These are phyloP conservation scores for Intubia oerlemansii DNA, from an alignment of 2,329 filamentous ascomycete species.

Conservation along the genomic window DNA sequence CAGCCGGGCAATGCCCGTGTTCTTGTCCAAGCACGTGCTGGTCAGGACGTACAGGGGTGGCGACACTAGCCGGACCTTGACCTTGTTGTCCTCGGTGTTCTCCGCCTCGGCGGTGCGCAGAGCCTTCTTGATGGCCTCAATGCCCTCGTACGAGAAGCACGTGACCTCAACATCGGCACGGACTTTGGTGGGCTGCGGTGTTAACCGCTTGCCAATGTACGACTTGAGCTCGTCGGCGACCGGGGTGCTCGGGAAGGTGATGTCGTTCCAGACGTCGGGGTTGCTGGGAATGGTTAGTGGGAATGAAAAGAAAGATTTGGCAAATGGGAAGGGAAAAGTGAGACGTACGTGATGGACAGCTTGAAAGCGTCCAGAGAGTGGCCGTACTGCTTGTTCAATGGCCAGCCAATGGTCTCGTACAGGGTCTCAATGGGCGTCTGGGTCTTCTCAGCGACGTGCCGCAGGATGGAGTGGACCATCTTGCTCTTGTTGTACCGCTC, in stretches of 20 bases:
- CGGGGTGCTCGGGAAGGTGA: slow-evolving; percentile 66
- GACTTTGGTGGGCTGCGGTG: slow-evolving; percentile 96
- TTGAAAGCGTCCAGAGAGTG: slow-evolving; percentile 97
- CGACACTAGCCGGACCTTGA: slow-evolving; percentile 97
- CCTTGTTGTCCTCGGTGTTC: slow-evolving; percentile 80
- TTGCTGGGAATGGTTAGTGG: slow-evolving; percentile 37
- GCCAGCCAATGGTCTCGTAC: slow-evolving; percentile 91
- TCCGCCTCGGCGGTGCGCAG: slow-evolving; percentile 77
- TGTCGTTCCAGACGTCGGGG: slow-evolving; percentile 87
- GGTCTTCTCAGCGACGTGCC: slow-evolving; percentile 95
- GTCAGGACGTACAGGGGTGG: slow-evolving; percentile 93
- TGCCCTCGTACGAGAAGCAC: slow-evolving; percentile 90
- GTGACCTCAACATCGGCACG: slow-evolving; percentile 94
- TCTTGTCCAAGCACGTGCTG: slow-evolving; percentile 89
- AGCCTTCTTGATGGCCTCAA: slow-evolving; percentile 91
- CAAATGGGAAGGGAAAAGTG: neutral
- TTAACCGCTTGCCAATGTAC: slow-evolving; percentile 94
- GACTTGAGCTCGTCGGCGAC: slow-evolving; percentile 78
- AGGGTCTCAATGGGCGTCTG: slow-evolving; percentile 82
- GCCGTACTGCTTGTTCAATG: slow-evolving; percentile 91
- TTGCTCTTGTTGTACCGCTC: slow-evolving; percentile 99
- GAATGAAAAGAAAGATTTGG: neutral
- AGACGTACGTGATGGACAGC: slow-evolving; percentile 77
- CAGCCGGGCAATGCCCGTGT: slow-evolving; percentile 58
- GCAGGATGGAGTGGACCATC: slow-evolving; percentile 97